Percentiles rank a stretch among this genome's conserved stretches.
These are phyloP conservation scores for Leccinum arenicola DNA, from an alignment of 768 basidiomycete species.

Conservation along the genomic window DNA sequence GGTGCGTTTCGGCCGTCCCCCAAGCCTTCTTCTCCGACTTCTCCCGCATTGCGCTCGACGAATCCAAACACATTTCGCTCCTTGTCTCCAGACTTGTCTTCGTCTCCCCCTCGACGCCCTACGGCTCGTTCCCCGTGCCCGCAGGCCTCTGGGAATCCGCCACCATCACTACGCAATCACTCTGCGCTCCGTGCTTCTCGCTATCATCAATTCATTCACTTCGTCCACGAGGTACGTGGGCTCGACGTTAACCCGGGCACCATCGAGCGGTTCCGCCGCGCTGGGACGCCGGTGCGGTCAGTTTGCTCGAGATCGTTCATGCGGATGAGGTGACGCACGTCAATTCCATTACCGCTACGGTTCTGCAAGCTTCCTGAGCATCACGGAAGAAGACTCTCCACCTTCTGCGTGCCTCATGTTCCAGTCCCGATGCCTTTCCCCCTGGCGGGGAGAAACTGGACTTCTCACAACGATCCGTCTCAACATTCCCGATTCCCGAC, in stretches of 20 bases:
- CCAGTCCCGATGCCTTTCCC: background rate
- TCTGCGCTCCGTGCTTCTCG: background rate
- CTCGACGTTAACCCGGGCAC: background rate
- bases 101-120: background rate
- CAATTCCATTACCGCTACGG: conserved; percentile 5
- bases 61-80: background rate
- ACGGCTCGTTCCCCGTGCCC: background rate
- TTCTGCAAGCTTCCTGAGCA: conserved; percentile 5
- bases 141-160: background rate
- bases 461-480: background rate
- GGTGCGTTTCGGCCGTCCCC: no score
- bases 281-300: no score
- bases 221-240: conserved; percentile 60
- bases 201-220: conserved; percentile 58
- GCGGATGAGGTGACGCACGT: no score
- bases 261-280: background rate
- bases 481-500: conserved; percentile 13
- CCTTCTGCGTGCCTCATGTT: conserved; percentile 12
- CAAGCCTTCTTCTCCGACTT: background rate
- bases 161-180: background rate
- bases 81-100: background rate
- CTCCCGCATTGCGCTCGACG: background rate
- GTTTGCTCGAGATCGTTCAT: no score
- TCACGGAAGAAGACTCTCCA: conserved; percentile 9
- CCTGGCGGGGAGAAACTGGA: background rate